phyloP scores from a whole-genome alignment of 2,329 filamentous ascomycete genomes.

The Xylaria digitata region DNA sequence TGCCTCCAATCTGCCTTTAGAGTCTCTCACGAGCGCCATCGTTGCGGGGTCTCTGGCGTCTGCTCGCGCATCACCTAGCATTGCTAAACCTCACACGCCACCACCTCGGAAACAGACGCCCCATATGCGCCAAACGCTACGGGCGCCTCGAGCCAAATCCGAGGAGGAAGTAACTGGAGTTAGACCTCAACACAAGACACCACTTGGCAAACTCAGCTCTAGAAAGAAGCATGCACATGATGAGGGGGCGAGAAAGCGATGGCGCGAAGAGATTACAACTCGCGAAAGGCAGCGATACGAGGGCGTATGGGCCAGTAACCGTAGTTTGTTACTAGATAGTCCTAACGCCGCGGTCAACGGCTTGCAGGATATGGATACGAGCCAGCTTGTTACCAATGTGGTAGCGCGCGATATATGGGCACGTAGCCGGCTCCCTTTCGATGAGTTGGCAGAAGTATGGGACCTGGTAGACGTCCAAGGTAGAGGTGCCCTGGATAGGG shows the following conservation, averaged over 20 bases:
- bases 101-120: slow-evolving; percentile 60
- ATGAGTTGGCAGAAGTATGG: slow-evolving; percentile 81
- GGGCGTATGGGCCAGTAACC: slow-evolving; percentile 85
- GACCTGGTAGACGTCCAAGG: slow-evolving; percentile 73
- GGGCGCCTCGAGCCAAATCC: slow-evolving; percentile 62
- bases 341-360: slow-evolving; percentile 21
- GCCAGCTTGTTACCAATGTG: slow-evolving; percentile 71
- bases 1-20: slow-evolving; percentile 62
- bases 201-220: slow-evolving; percentile 58
- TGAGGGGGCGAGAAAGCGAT: slow-evolving; percentile 78
- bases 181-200: slow-evolving; percentile 58
- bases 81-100: slow-evolving; percentile 56
- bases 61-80: slow-evolving; percentile 60
- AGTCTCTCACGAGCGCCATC: slow-evolving; percentile 78
- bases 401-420: slow-evolving; percentile 81
- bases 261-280: slow-evolving; percentile 79
- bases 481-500: slow-evolving; percentile 68
- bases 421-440: slow-evolving; percentile 72
- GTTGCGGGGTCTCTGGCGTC: slow-evolving; percentile 79
- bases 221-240: slow-evolving; percentile 78
- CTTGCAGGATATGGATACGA: slow-evolving; percentile 44
- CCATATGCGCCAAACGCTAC: slow-evolving; percentile 73
- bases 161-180: slow-evolving; percentile 65
- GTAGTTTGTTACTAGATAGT: slow-evolving; percentile 63
- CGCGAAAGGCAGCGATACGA: slow-evolving; percentile 84